A percentile compares a stretch with the other conserved stretches of the same genome.
Conservation (phyloP, 371 early-diverging fungal species). For the Rhizoclosmatium hyalinum region DNA sequence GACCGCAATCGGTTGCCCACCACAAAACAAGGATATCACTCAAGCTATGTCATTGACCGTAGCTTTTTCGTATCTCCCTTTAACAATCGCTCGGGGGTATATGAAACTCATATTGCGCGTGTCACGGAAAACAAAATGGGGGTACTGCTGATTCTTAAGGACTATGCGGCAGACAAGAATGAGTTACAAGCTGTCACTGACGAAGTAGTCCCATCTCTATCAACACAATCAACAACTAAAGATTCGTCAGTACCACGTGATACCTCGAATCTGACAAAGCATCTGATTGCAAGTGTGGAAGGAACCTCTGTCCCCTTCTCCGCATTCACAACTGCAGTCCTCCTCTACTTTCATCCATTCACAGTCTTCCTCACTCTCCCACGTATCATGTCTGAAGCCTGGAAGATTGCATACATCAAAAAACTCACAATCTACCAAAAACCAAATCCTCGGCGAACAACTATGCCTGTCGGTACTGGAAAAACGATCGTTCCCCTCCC, state of each 20-base stretch:
- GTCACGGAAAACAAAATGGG: slow-evolving; percentile 34
- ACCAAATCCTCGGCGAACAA: slow-evolving; percentile 45
- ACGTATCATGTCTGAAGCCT: slow-evolving; percentile 60
- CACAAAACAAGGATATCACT: slow-evolving; percentile 38
- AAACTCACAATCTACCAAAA: slow-evolving; percentile 54
- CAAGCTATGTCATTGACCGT: slow-evolving; percentile 43
- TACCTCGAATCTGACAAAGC: not conserved
- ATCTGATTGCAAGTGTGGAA: slow-evolving; percentile 49
- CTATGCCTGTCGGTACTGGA: not conserved
- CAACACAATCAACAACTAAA: not conserved
- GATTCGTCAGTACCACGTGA: not conserved
- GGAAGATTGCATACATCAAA: slow-evolving; percentile 49
- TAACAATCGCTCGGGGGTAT: slow-evolving; percentile 62
- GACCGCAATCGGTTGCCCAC: slow-evolving; percentile 20
- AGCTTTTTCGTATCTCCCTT: slow-evolving; percentile 68
- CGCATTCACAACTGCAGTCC: slow-evolving; percentile 22
- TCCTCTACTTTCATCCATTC: slow-evolving; percentile 49
- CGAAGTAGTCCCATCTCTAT: not conserved
- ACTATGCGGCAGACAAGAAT: slow-evolving; percentile 25
- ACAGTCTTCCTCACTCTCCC: slow-evolving; percentile 60
- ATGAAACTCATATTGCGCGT: slow-evolving; percentile 46
- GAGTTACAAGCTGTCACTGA: not conserved
- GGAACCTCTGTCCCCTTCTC: slow-evolving; percentile 40
- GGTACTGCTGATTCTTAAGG: slow-evolving; percentile 41
- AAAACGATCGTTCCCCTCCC: not conserved